These are phyloP conservation scores for Cystoisospora suis DNA, from an alignment of 169 alveolate genomes.

Conservation along the genomic window DNA sequence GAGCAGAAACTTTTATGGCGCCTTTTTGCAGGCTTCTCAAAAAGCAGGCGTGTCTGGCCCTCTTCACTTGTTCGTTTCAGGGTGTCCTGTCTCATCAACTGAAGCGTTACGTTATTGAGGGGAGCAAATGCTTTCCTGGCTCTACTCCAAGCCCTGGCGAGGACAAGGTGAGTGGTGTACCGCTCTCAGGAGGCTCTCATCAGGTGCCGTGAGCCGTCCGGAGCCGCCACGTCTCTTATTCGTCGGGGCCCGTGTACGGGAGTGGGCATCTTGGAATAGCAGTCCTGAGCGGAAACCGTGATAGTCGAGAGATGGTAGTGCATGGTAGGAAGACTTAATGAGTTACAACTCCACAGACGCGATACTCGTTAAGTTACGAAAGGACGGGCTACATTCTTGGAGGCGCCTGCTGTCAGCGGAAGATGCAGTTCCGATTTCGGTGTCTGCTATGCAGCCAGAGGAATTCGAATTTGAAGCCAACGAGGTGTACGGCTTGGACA, in stretches of 20 bases:
- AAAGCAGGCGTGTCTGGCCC: not conserved
- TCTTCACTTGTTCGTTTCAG: constrained; percentile 60
- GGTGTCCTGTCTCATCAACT: constrained; percentile 94
- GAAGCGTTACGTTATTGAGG: constrained; percentile 94
- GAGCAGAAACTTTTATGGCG: not conserved
- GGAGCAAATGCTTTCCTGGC: constrained; percentile 41
- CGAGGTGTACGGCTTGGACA: constrained; percentile 93
- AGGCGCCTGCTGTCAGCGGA: too few relatives aligned
- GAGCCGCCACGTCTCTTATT: too few relatives aligned
- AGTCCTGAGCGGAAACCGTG: too few relatives aligned
- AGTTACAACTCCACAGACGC: too few relatives aligned
- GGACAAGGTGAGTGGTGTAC: constrained; percentile 27
- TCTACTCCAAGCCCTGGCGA: constrained; percentile 36
- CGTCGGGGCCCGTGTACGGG: too few relatives aligned
- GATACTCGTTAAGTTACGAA: too few relatives aligned
- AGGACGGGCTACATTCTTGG: too few relatives aligned
- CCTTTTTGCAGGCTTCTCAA: not conserved
- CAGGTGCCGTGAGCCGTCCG: too few relatives aligned
- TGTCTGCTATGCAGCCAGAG: constrained; percentile 77
- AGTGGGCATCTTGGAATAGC: too few relatives aligned
- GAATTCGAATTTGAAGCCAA: constrained; percentile 92
- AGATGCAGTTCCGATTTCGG: not conserved
- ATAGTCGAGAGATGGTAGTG: too few relatives aligned
- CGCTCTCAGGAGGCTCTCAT: too few relatives aligned
- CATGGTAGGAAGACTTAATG: too few relatives aligned